Evolutionary conservation across 805 yeast species (phyloP).

Genomic region (Priceomyces haplophilus): DNA sequence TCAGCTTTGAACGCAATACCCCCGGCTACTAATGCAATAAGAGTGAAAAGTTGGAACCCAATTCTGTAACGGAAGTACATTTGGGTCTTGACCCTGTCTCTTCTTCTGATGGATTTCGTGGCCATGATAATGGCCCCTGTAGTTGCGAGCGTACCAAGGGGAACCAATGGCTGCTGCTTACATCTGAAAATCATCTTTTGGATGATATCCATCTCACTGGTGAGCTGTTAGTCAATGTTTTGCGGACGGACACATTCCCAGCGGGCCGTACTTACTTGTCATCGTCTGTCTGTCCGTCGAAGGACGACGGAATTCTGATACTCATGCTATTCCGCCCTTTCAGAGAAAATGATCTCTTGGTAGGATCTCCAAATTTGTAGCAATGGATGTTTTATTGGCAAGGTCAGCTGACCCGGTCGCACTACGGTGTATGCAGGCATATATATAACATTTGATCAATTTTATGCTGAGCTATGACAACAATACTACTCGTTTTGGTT

Average conservation of each 20-base stretch:
- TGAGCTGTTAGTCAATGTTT: constrained; percentile 11
- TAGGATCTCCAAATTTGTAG: no score
- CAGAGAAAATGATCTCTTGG: no score
- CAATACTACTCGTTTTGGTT: no score
- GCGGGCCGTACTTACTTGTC: constrained; percentile 43
- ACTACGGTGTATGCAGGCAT: not conserved
- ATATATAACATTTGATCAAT: not conserved
- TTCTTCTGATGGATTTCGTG: constrained; percentile 67
- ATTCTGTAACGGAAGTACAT: constrained; percentile 88
- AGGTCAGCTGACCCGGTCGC: not conserved
- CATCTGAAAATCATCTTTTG: constrained; percentile 60
- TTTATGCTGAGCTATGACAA: no score
- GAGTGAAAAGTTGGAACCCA: constrained; percentile 77
- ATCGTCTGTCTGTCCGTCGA: constrained; percentile 34
- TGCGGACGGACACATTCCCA: not conserved
- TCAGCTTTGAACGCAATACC: constrained; percentile 64
- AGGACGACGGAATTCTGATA: constrained; percentile 45
- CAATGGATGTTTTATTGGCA: no score
- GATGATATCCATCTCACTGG: constrained; percentile 42
- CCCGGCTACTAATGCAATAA: constrained; percentile 79
- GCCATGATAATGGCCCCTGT: constrained; percentile 79
- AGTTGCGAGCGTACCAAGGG: constrained; percentile 76
- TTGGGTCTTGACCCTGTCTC: constrained; percentile 75
- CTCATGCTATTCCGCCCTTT: constrained; percentile 10
- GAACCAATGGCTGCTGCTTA: constrained; percentile 87